Base-by-base conservation (phyloP, 257 asterid genomes). In the Nemophila menziesii region DNA sequence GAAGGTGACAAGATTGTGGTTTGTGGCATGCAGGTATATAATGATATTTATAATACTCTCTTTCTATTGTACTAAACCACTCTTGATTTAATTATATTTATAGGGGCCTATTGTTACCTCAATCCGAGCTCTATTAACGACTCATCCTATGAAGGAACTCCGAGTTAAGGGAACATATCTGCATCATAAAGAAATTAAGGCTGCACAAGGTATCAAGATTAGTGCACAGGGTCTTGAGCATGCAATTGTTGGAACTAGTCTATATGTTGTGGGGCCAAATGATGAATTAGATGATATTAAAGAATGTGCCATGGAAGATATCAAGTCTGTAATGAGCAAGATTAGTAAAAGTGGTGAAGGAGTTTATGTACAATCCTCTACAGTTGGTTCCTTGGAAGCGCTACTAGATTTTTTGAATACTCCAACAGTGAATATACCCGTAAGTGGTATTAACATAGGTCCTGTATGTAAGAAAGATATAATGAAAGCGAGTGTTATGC, bases 81-180 rank as follows among this genome's bases (percentile, higher is more conserved):
- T 57, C 57, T 27, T n/a, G n/a, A n/a, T 20, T 29, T 58, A 27
- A 18, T 38, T 22, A 48, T 38, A 29, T n/a, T 49, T 71, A 22
- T 48, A 81, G 99, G 96, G 83, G 34, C 99, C 99, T 48, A 80
- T 90, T 58, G 86, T 72, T 46, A 65, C 98, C 63, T 48, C 73
- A 14, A 90, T 90, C 52, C 76, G 99, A 72, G 99, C 99, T 5
- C 62, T 90, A 61, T 58, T 89, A 60, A 84, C 98, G 4, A 96
- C 99, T 58, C 93, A 90, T 66, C 99, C 99, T 11, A 90, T 90
- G 99, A 85, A 77, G 79, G 99, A 90, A 75, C 96, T 90, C 46
- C 75, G 96, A 33, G 96, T 90, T 57, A 90, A 90, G 98, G 98
- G 99, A 56, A 66, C 93, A 42, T 90, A 78, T 61, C 46, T 79